Percentiles rank a stretch among this genome's conserved stretches.
These are phyloP conservation scores for Aspergillus cejpii DNA, from an alignment of 2,329 filamentous ascomycete species.

Conservation along the genomic window DNA sequence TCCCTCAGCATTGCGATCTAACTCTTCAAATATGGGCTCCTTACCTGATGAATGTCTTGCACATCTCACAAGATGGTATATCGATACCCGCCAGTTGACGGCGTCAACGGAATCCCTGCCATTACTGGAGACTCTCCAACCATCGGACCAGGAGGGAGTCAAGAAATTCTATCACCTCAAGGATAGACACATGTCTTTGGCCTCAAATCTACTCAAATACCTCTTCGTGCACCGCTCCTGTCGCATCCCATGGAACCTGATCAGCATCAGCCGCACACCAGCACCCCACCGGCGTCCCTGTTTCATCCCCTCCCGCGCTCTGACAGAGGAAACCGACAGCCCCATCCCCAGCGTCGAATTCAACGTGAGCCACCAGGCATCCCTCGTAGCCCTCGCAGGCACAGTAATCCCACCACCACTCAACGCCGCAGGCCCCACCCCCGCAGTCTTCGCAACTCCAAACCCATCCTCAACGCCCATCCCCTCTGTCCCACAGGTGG, in stretches of 20 bases:
- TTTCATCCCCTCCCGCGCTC: conserved; percentile 39
- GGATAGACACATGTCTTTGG: conserved; percentile 56
- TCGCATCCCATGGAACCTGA: conserved; percentile 51
- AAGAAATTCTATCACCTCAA: conserved; percentile 47
- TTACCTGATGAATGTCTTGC: background rate
- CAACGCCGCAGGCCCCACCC: background rate
- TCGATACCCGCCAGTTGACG: conserved; percentile 37
- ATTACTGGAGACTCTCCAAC: conserved; percentile 36
- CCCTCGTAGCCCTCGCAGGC: conserved; percentile 54
- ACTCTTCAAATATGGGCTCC: background rate
- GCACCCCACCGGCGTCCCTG: conserved; percentile 47
- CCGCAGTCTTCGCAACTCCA: conserved; percentile 3
- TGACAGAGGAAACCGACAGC: conserved; percentile 10
- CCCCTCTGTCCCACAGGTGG: conserved; percentile 40
- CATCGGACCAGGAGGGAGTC: conserved; percentile 46
- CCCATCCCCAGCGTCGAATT: conserved; percentile 48
- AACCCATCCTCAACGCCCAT: conserved; percentile 7
- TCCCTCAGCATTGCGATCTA: too few relatives aligned
- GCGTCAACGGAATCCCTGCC: conserved; percentile 29
- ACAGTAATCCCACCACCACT: conserved; percentile 24
- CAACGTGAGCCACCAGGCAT: conserved; percentile 60
- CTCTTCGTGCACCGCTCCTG: conserved; percentile 52
- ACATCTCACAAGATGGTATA: conserved; percentile 38
- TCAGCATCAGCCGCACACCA: conserved; percentile 48
- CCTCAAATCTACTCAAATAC: conserved; percentile 56